Conservation (phyloP, 345 rosid species). For the Eucalyptus erythrocorys region DNA sequence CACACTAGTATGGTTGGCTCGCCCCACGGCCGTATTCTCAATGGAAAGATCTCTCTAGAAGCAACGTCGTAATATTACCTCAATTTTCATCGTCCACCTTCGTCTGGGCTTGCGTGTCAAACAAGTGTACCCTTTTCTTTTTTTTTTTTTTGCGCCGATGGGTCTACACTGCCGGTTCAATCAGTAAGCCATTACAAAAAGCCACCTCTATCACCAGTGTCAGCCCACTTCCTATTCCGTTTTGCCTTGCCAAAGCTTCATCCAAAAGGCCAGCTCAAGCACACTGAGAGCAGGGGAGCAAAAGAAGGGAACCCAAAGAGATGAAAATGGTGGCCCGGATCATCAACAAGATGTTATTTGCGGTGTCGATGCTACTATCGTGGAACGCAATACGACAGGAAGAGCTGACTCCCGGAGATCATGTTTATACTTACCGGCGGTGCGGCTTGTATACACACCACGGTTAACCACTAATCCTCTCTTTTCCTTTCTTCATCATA, state of each 20-base stretch:
- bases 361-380: not conserved
- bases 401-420: not conserved
- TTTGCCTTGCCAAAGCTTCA: not conserved
- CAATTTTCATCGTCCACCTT: not conserved
- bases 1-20: not conserved
- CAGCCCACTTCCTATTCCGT: not conserved
- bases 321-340: not conserved
- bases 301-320: not conserved
- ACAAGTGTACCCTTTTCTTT: too few relatives aligned
- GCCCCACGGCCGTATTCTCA: not conserved
- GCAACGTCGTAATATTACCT: too few relatives aligned
- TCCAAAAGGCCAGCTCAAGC: not conserved
- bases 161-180: not conserved
- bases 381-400: not conserved
- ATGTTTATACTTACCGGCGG: not conserved
- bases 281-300: too few relatives aligned
- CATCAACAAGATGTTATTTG: not conserved
- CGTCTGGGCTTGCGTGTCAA: not conserved
- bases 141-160: not conserved
- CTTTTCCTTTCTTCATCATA: not conserved
- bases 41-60: not conserved
- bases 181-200: not conserved
- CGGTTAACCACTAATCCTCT: not conserved
- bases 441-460: not conserved
- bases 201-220: not conserved